Evolutionary conservation across 441 rosid species (phyloP).

Genomic region (Theobroma grandiflorum): DNA sequence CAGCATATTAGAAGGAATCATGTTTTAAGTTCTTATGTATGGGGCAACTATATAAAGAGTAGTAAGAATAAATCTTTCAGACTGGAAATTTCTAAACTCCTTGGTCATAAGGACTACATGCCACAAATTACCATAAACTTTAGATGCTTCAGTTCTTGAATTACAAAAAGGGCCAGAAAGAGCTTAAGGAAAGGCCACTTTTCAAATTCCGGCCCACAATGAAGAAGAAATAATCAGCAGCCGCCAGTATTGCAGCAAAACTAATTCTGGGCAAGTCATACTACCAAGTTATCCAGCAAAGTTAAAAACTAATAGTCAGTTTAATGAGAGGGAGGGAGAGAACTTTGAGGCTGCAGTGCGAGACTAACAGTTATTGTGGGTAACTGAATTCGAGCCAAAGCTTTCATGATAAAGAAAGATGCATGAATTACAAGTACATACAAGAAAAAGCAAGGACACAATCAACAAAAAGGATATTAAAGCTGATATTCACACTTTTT

Average conservation of each 20-base stretch:
- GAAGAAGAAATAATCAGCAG: background rate
- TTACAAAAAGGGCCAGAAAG: background rate
- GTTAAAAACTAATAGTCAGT: background rate
- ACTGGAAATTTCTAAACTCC: background rate
- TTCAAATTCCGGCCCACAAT: background rate
- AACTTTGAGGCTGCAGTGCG: background rate
- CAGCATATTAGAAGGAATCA: background rate
- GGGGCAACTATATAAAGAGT: background rate
- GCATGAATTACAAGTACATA: background rate
- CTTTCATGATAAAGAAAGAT: background rate
- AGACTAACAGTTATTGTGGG: background rate
- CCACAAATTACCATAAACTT: background rate
- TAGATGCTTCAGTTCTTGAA: background rate
- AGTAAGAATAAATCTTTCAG: constrained; percentile 3
- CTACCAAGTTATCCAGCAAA: background rate
- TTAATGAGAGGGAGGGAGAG: background rate
- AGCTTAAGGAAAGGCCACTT: background rate
- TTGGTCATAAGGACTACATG: background rate
- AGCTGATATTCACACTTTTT: background rate
- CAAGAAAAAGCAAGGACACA: background rate
- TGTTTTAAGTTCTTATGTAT: background rate
- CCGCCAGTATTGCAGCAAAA: background rate
- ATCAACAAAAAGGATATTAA: background rate
- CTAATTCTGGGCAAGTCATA: background rate
- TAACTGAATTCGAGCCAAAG: background rate